These are phyloP conservation scores for Elaeis oleifera DNA, from an alignment of 202 grass and related monocot species.

Conservation along the genomic window DNA sequence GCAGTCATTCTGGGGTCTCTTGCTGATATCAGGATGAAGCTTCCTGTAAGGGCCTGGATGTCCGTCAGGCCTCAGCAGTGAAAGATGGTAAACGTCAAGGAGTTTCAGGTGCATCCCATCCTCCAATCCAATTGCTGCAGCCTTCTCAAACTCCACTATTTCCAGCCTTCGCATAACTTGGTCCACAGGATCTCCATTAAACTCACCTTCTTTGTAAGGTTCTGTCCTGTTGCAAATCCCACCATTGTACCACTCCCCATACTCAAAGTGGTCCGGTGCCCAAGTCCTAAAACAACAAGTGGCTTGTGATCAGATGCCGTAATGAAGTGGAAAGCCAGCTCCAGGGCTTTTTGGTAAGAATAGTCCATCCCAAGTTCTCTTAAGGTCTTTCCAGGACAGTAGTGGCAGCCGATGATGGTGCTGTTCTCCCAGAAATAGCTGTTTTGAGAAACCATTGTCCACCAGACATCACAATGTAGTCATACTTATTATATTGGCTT, in stretches of 20 bases:
- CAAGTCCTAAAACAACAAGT: not conserved
- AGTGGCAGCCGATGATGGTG: not conserved
- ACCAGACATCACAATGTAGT: not conserved
- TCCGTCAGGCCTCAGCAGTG: conserved; percentile 3
- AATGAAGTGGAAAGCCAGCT: not conserved
- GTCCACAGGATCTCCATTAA: no score
- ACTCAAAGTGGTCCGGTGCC: not conserved
- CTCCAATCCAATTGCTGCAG: not conserved
- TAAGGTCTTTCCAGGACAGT: not conserved
- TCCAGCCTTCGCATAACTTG: not conserved
- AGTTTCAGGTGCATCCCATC: not conserved
- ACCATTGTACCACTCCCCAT: not conserved
- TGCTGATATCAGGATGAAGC: conserved; percentile 3
- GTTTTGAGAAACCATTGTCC: not conserved
- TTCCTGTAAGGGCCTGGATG: conserved; percentile 4
- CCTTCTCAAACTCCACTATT: not conserved
- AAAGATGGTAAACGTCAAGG: conserved; percentile 15
- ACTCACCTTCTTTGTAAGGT: not conserved
- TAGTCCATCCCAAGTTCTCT: not conserved
- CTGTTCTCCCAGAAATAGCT: not conserved
- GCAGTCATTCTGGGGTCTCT: conserved; percentile 15
- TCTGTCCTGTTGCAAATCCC: not conserved
- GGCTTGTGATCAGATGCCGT: not conserved
- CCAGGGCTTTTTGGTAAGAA: not conserved
- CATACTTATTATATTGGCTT: not conserved